Evolutionary conservation across 2,329 filamentous ascomycete species (phyloP).

Genomic region (Fusarium avenaceum): DNA sequence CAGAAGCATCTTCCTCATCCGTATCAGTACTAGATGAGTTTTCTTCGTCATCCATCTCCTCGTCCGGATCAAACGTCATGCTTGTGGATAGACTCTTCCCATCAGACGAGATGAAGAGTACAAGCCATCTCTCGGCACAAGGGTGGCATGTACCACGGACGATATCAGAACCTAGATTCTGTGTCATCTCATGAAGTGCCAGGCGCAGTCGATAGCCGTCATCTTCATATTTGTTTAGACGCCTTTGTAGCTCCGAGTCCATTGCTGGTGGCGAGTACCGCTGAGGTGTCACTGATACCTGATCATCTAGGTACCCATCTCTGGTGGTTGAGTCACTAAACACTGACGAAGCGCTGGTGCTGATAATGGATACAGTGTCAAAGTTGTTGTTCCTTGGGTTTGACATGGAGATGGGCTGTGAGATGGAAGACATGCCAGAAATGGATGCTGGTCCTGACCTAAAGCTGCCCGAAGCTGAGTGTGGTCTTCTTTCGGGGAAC

Average conservation of each 20-base stretch:
- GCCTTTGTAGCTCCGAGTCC: conserved; percentile 60
- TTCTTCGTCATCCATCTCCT: conserved; percentile 75
- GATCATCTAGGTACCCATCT: conserved; percentile 72
- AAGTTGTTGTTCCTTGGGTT: conserved; percentile 68
- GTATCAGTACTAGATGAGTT: conserved; percentile 72
- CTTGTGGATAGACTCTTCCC: conserved; percentile 77
- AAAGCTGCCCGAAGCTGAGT: conserved; percentile 72
- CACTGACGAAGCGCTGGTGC: conserved; percentile 79
- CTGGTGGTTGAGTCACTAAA: conserved; percentile 78
- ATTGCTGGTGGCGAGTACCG: conserved; percentile 68
- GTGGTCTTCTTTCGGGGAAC: conserved; percentile 80
- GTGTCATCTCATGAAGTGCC: conserved; percentile 78
- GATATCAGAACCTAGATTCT: conserved; percentile 73
- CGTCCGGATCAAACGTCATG: conserved; percentile 79
- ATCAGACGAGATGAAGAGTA: conserved; percentile 82
- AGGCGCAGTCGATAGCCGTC: conserved; percentile 75
- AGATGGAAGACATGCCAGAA: conserved; percentile 77
- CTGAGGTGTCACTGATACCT: conserved; percentile 62
- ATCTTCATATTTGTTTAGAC: conserved; percentile 69
- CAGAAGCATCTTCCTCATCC: conserved; percentile 71
- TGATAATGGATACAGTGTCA: conserved; percentile 78
- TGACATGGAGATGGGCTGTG: conserved; percentile 74
- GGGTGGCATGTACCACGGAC: conserved; percentile 80
- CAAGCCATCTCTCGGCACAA: conserved; percentile 85
- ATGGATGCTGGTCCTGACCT: conserved; percentile 76